Evolutionary conservation across 345 rosid species (phyloP), one percentile per base, ranked within the genome.

Genomic region (Hypericum perforatum): DNA sequence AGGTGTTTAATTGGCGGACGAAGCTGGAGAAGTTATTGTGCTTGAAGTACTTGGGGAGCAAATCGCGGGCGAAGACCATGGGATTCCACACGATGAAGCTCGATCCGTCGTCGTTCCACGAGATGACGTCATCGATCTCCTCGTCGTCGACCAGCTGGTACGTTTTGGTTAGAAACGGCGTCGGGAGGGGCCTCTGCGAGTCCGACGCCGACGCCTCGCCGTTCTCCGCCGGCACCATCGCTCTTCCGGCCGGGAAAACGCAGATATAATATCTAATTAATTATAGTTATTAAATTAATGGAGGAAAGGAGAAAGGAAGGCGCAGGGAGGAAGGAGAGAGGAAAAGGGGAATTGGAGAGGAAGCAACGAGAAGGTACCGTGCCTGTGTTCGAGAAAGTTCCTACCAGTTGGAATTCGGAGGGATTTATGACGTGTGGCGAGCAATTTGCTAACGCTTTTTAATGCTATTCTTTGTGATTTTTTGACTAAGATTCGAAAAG

Each of bases 11-110:
- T 74, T 90, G 97, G 12, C 97, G 86, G 47, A 89, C 97, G 54
- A 89, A 89, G 72, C 97, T 89, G 41, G 95, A 89, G 72, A 89
- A 89, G 59, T 89, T 89, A 46, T 80, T 86, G 69, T 89, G 97
- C 70, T 89, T 89, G 69, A 89, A 89, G 55, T 75, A 76, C 66
- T 74, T 70, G 13, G 97, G 97, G 41, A 89, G 94, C 76, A 89
- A 74, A 74, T 86, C 95, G 13, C 74, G 72, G 6, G 97, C 88
- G 70, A 90, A 90, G 37, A 74, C 85, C 36, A 81, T 80, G 0
- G 97, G 91, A 39, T 90, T 82, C 95, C 97, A 77, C 1, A 90
- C 97, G 63, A 86, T 58, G 65, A 90, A 90, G 42, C 76, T 71
- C 9, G 91, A 84, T 67, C 95, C 97, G 54, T 86, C 94, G 41